Conservation (phyloP, 345 rosid genomes). For the Rhodamnia argentea region DNA sequence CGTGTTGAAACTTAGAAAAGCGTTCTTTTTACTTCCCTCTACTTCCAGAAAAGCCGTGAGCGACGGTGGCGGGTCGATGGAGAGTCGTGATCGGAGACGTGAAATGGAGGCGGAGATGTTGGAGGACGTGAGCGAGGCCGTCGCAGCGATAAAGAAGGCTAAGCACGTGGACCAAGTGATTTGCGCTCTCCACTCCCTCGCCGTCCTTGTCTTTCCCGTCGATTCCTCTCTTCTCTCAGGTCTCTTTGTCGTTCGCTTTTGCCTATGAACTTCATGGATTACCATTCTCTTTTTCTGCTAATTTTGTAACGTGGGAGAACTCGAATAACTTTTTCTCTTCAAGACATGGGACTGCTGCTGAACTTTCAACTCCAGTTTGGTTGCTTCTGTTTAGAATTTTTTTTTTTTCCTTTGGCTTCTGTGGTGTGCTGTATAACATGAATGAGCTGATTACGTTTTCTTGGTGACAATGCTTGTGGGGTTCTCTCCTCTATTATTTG, state of each 20-base stretch:
- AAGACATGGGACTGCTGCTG: neutral
- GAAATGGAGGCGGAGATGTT: constrained; percentile 20
- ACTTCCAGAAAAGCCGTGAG: neutral
- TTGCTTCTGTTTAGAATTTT: neutral
- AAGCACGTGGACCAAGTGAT: constrained; percentile 67
- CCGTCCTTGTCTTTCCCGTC: constrained; percentile 60
- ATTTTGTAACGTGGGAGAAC: neutral
- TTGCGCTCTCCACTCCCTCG: constrained; percentile 65
- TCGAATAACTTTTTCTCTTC: neutral
- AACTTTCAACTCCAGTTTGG: neutral
- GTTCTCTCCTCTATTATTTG: neutral
- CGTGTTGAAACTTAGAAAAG: fast-evolving
- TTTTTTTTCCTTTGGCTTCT: neutral
- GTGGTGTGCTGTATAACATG: neutral
- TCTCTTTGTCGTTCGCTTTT: neutral
- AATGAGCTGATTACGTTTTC: neutral
- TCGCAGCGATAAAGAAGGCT: constrained; percentile 39
- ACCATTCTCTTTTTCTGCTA: no score
- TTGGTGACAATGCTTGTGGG: neutral
- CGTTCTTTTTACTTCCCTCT: neutral
- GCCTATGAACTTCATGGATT: neutral
- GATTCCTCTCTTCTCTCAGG: constrained; percentile 54
- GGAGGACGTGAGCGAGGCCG: constrained; percentile 50
- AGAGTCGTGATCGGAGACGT: neutral
- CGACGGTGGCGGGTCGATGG: neutral